A percentile compares a stretch with the other conserved stretches of the same genome.
Evolutionary conservation across 768 basidiomycete species (phyloP).

Genomic region (Pleurotus sapidus): DNA sequence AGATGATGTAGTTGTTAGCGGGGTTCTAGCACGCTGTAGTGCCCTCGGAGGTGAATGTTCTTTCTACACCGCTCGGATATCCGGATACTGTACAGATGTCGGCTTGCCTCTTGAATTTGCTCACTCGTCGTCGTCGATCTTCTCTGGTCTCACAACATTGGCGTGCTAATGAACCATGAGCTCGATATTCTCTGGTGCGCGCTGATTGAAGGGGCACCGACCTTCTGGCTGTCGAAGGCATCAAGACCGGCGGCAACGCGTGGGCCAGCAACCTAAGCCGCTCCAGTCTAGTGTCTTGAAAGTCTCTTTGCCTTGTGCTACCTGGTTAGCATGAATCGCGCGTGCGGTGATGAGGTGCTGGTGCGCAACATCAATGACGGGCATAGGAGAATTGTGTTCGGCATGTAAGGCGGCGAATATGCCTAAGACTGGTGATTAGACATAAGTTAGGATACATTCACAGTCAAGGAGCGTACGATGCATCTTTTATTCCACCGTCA

Average conservation of each 20-base stretch:
- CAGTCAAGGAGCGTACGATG: slow-evolving; percentile 38
- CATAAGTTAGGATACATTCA: neutral
- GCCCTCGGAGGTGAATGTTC: too few species aligned
- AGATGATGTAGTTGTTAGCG: too few species aligned
- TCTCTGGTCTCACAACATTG: slow-evolving; percentile 5
- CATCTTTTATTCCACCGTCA: slow-evolving; percentile 88
- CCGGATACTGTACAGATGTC: too few species aligned
- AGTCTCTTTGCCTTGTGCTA: slow-evolving; percentile 44
- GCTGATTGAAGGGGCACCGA: slow-evolving; percentile 11
- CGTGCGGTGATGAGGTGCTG: slow-evolving; percentile 79
- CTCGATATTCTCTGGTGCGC: neutral
- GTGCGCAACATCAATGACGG: slow-evolving; percentile 66
- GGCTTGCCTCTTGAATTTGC: too few species aligned
- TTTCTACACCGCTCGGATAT: too few species aligned
- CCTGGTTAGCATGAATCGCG: slow-evolving; percentile 56
- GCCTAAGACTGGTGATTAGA: slow-evolving; percentile 30
- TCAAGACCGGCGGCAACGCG: slow-evolving; percentile 72
- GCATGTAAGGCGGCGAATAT: slow-evolving; percentile 70
- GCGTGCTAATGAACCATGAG: neutral
- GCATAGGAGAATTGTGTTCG: slow-evolving; percentile 68
- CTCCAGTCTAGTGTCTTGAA: slow-evolving; percentile 80
- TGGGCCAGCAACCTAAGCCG: slow-evolving; percentile 71
- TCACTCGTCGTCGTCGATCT: neutral
- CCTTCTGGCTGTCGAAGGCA: slow-evolving; percentile 35
- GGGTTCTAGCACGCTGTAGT: too few species aligned